Evolutionary conservation across 2,329 filamentous ascomycete species (phyloP).

Genomic region (Shiraia sp.): DNA sequence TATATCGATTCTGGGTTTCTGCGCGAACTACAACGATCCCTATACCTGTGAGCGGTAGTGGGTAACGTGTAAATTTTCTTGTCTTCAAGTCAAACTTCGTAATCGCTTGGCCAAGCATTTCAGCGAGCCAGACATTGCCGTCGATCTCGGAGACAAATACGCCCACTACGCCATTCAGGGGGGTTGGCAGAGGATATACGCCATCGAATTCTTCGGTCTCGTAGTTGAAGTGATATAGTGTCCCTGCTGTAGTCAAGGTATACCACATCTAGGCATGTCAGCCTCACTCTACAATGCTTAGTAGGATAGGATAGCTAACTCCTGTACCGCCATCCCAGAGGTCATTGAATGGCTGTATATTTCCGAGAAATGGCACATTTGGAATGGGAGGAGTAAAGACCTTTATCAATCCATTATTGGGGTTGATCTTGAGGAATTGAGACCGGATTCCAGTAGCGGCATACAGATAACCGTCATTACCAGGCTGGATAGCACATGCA

Average conservation of each 20-base stretch:
- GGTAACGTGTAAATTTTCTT: conserved; percentile 11
- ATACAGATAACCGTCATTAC: conserved; percentile 10
- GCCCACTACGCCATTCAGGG: conserved; percentile 11
- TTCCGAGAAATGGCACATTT: no score
- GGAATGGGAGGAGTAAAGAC: no score
- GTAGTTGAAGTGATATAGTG: conserved; percentile 13
- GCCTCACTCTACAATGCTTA: no score
- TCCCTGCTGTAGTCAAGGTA: conserved; percentile 12
- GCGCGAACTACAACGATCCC: conserved; percentile 9
- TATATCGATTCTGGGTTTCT: conserved; percentile 11
- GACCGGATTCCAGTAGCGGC: no score
- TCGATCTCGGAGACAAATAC: conserved; percentile 11
- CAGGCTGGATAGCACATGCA: conserved; percentile 9
- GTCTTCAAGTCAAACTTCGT: conserved; percentile 11
- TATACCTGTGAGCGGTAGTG: conserved; percentile 8
- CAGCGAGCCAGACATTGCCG: conserved; percentile 12
- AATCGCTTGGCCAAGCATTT: conserved; percentile 13
- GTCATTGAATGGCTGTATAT: no score
- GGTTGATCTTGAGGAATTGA: no score
- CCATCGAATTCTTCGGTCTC: conserved; percentile 12
- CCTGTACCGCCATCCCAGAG: no score
- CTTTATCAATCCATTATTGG: no score
- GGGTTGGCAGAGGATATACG: conserved; percentile 11
- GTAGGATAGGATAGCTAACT: no score
- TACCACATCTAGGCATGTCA: conserved; percentile 22